Conservation (phyloP, 306 rosid genomes). For the Hippophae tibetana region DNA sequence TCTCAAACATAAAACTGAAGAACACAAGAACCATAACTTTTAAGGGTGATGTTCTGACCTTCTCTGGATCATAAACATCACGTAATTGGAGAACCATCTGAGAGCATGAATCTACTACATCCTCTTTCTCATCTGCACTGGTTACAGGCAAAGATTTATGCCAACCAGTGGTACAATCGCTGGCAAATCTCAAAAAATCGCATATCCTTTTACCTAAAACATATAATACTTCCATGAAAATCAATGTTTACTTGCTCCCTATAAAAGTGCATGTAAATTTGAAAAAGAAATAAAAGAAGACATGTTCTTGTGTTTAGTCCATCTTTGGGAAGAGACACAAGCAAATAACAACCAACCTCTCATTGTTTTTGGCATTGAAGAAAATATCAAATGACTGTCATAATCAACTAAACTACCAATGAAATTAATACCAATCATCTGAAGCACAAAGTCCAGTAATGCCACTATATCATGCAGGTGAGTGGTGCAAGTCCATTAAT, state of each 20-base stretch:
- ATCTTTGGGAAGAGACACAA: background rate
- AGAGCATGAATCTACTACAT: conserved; percentile 71
- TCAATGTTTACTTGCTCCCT: background rate
- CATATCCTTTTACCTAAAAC: conserved; percentile 59
- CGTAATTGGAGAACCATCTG: conserved; percentile 76
- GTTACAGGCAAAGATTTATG: conserved; percentile 48
- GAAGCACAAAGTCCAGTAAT: no score
- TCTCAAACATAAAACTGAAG: conserved; percentile 5
- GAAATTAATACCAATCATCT: no score
- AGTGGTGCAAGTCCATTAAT: no score
- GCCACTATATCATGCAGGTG: no score
- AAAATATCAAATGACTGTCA: background rate
- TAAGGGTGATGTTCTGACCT: conserved; percentile 34
- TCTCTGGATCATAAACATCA: conserved; percentile 71
- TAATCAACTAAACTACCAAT: no score
- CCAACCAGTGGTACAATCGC: conserved; percentile 53
- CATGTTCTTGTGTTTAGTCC: background rate
- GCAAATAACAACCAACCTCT: background rate
- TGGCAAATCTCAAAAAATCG: conserved; percentile 61
- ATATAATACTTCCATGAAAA: conserved; percentile 15
- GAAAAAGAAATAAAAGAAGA: background rate
- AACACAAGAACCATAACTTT: background rate
- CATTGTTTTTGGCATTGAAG: background rate
- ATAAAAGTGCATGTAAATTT: background rate
- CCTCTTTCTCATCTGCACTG: conserved; percentile 58